A percentile compares a stretch with the other conserved stretches of the same genome.
Conservation (phyloP, 129 eudicot species). For the Arctium minus region DNA sequence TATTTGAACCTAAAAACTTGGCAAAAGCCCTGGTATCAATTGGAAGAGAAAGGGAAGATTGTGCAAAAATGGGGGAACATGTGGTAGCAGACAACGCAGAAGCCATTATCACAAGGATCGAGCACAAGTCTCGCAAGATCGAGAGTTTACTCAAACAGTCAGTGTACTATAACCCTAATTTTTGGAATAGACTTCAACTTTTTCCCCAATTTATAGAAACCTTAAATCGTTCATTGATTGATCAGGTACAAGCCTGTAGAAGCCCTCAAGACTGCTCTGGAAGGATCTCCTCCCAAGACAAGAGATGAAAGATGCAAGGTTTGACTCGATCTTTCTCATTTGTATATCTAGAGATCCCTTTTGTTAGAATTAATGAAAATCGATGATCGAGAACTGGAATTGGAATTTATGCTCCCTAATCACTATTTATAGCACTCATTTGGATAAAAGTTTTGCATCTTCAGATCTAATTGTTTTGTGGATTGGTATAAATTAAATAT, state of each 20-base stretch:
- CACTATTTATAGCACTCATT: neutral
- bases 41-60: neutral
- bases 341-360: neutral
- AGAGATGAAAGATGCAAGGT: slow-evolving; percentile 96
- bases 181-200: neutral
- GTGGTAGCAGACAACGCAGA: slow-evolving; percentile 91
- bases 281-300: slow-evolving; percentile 84
- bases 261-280: slow-evolving; percentile 95
- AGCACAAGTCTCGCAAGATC: slow-evolving; percentile 94
- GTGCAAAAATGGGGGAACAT: slow-evolving; percentile 52
- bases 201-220: slow-evolving; percentile 2
- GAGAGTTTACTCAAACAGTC: slow-evolving; percentile 92
- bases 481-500: neutral
- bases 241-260: slow-evolving; percentile 86
- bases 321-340: neutral
- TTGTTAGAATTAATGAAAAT: neutral
- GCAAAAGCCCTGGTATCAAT: neutral
- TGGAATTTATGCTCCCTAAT: neutral
- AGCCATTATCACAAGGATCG: slow-evolving; percentile 82
- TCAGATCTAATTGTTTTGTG: neutral
- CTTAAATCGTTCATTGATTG: slow-evolving; percentile 4
- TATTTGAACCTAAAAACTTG: neutral
- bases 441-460: neutral
- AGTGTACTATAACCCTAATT: neutral
- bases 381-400: neutral